Conservation (phyloP, 352 stramenopile species). For the Pythium chondricola region DNA sequence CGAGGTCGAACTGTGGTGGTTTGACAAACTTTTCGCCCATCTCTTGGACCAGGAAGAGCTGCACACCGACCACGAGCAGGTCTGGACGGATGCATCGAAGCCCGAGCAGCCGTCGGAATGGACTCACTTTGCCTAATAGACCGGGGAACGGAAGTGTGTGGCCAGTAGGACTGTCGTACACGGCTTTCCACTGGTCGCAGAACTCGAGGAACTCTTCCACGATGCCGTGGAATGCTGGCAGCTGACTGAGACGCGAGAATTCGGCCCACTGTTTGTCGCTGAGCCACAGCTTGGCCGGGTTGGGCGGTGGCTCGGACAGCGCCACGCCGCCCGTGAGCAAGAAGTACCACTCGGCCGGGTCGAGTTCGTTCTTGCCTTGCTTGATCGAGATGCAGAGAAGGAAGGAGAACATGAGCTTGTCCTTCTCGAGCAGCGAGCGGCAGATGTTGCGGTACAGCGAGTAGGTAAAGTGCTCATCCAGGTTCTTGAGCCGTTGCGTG, state of each 20-base stretch:
- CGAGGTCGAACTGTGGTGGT: constrained; percentile 85
- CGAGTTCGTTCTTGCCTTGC: constrained; percentile 68
- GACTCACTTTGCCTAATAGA: constrained; percentile 45
- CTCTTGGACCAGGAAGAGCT: constrained; percentile 83
- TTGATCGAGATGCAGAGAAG: constrained; percentile 86
- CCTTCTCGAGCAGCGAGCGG: constrained; percentile 89
- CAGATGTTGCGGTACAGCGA: constrained; percentile 92
- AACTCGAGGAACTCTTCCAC: constrained; percentile 77
- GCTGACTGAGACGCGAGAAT: constrained; percentile 80
- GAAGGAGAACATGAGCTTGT: constrained; percentile 93
- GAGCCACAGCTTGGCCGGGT: constrained; percentile 88
- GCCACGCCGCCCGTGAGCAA: constrained; percentile 91
- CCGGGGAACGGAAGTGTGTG: constrained; percentile 77
- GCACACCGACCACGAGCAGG: constrained; percentile 84
- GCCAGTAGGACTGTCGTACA: constrained; percentile 83
- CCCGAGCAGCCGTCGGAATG: constrained; percentile 71
- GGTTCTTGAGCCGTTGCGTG: constrained; percentile 64
- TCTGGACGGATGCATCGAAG: constrained; percentile 84
- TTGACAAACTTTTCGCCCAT: constrained; percentile 92
- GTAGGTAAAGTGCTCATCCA: constrained; percentile 89
- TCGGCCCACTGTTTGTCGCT: constrained; percentile 91
- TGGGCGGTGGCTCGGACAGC: constrained; percentile 84
- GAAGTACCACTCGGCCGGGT: constrained; percentile 90
- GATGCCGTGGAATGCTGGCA: constrained; percentile 77
- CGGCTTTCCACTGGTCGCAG: constrained; percentile 76